phyloP scores from a whole-genome alignment of 75 land plant species.

The Picea sitchensis region DNA sequence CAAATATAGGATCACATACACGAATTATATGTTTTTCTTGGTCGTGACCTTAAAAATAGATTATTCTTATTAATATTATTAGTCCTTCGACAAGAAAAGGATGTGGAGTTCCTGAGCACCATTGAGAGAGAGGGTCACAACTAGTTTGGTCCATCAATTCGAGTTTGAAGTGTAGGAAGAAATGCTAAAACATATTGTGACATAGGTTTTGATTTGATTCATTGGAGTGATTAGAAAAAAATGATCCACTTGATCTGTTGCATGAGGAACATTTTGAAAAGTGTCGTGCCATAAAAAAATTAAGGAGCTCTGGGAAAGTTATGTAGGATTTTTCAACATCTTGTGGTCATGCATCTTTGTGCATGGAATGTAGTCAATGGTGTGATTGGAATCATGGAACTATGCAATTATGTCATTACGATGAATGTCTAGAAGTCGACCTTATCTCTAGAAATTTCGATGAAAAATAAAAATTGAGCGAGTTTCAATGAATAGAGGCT shows the following conservation, averaged over 20 bases:
- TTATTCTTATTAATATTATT: no score
- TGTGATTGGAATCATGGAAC: constrained; percentile 70
- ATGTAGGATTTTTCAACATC: constrained; percentile 61
- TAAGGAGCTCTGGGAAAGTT: constrained; percentile 86
- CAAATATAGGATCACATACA: no score
- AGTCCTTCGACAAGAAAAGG: no score
- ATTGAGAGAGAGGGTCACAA: no score
- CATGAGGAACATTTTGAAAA: constrained; percentile 82
- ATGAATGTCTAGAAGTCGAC: constrained; percentile 80
- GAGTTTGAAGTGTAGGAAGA: no score
- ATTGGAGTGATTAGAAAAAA: constrained; percentile 60
- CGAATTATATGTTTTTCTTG: no score
- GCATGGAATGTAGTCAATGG: constrained; percentile 82
- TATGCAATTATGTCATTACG: constrained; percentile 56
- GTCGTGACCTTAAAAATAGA: no score
- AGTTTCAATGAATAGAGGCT: no score
- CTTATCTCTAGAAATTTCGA: constrained; percentile 49
- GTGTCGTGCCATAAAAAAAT: constrained; percentile 84
- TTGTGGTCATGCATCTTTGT: constrained; percentile 90
- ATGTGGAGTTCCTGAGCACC: no score
- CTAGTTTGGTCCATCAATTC: no score
- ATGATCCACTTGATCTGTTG: constrained; percentile 74
- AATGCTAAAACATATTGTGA: no score
- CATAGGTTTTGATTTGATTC: constrained; percentile 20
- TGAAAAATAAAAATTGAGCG: constrained; percentile 12